Conservation (phyloP, 495 filamentous ascomycete genomes). For the Xylaria scruposa region DNA sequence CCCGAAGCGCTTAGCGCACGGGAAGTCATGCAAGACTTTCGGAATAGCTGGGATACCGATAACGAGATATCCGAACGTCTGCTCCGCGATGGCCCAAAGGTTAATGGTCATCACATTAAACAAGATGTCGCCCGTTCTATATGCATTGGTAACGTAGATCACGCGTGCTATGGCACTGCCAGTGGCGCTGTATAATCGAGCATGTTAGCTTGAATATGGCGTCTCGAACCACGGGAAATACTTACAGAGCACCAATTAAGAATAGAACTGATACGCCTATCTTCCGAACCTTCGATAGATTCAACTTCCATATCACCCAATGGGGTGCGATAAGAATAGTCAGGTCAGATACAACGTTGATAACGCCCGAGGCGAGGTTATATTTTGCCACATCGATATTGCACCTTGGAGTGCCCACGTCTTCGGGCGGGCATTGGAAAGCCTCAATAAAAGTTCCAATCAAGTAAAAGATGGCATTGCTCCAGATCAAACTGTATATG, state of each 20-base stretch:
- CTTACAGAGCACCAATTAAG: constrained; percentile 48
- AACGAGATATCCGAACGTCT: constrained; percentile 43
- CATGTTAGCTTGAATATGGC: not conserved
- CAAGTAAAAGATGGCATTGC: constrained; percentile 36
- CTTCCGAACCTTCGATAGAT: constrained; percentile 39
- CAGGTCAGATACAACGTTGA: constrained; percentile 46
- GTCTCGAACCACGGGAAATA: not conserved
- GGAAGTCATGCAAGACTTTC: constrained; percentile 37
- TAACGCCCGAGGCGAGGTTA: constrained; percentile 27
- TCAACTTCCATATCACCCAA: constrained; percentile 45
- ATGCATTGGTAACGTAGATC: constrained; percentile 33
- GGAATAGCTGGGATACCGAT: constrained; percentile 40
- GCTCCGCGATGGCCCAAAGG: constrained; percentile 44
- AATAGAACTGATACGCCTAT: constrained; percentile 47
- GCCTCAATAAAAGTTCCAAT: constrained; percentile 38
- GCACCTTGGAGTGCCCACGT: constrained; percentile 45
- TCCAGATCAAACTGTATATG: constrained; percentile 37
- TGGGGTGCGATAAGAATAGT: constrained; percentile 48
- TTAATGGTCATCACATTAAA: constrained; percentile 33
- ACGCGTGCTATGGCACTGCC: constrained; percentile 35
- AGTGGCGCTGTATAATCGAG: constrained; percentile 18
- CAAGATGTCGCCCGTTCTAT: constrained; percentile 37
- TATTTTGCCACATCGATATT: constrained; percentile 33
- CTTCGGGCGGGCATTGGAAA: constrained; percentile 52
- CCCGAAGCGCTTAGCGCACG: constrained; percentile 10